These are phyloP conservation scores for Trypanosoma theileri DNA, from an alignment of 208 protist genomes.

Conservation along the genomic window DNA sequence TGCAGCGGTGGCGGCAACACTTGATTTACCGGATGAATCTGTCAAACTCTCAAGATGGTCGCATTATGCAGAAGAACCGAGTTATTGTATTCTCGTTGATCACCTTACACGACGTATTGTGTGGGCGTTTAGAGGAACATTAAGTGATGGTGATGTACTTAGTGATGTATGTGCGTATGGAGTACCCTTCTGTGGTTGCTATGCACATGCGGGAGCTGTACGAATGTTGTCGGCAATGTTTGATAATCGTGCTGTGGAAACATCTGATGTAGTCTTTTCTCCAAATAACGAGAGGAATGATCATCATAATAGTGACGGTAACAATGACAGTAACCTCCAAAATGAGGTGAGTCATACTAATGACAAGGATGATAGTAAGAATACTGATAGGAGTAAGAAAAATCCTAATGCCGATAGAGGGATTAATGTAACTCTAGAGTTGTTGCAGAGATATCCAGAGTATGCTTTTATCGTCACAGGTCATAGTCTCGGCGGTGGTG, in stretches of 20 bases:
- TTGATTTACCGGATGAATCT: conserved; percentile 42
- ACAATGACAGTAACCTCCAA: not conserved
- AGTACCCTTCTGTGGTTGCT: conserved; percentile 48
- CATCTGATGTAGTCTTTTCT: not conserved
- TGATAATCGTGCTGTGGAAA: conserved; percentile 35
- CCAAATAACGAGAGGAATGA: too few relatives aligned
- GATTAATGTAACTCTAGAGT: not conserved
- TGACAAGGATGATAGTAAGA: not conserved
- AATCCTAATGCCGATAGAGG: conserved; percentile 4
- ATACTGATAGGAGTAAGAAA: not conserved
- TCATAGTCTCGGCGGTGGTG: conserved; percentile 69
- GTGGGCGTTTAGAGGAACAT: conserved; percentile 60
- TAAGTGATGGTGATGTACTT: conserved; percentile 57
- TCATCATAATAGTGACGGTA: not conserved
- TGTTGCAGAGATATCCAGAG: conserved; percentile 26
- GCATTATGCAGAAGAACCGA: conserved; percentile 39
- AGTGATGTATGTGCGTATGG: conserved; percentile 55
- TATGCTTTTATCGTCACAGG: conserved; percentile 70
- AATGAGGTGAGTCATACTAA: too few relatives aligned
- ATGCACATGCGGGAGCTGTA: conserved; percentile 55
- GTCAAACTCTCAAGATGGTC: conserved; percentile 54
- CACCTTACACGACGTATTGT: conserved; percentile 48
- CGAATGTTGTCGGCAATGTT: conserved; percentile 47
- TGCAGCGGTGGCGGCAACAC: conserved; percentile 43
- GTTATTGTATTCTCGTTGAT: conserved; percentile 55